Evolutionary conservation across 2,329 filamentous ascomycete species (phyloP).

Genomic region (Raffaelea arxii): DNA sequence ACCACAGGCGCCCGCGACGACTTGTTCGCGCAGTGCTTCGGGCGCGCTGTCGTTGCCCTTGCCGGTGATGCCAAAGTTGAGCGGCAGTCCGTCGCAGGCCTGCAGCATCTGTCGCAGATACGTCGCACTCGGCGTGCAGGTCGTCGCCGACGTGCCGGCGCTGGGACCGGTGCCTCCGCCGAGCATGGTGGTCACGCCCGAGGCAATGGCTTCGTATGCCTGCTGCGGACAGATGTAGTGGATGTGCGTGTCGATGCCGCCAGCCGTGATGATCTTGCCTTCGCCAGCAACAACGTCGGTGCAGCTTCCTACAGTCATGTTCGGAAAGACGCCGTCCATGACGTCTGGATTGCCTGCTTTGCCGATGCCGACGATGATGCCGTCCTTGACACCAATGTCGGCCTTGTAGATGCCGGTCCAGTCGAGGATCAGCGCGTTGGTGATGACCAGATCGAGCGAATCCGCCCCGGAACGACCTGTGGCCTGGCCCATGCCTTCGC

Average conservation of each 20-base stretch:
- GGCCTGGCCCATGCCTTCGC: conserved; percentile 94
- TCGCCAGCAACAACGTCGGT: conserved; percentile 91
- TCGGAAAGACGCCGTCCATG: conserved; percentile 75
- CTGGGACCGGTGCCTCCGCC: conserved; percentile 89
- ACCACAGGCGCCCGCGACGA: conserved; percentile 74
- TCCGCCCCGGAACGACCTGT: conserved; percentile 63
- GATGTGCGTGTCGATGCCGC: conserved; percentile 82
- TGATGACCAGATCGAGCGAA: conserved; percentile 74
- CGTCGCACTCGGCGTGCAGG: conserved; percentile 78
- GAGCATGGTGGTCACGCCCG: conserved; percentile 82
- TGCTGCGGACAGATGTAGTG: conserved; percentile 96
- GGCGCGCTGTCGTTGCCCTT: conserved; percentile 83
- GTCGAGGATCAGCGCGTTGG: conserved; percentile 83
- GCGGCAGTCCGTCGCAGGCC: conserved; percentile 67
- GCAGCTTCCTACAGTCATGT: conserved; percentile 72
- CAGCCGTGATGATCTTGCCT: conserved; percentile 81
- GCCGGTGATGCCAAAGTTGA: conserved; percentile 85
- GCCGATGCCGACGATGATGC: conserved; percentile 77
- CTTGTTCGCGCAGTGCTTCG: conserved; percentile 65
- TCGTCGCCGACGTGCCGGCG: conserved; percentile 84
- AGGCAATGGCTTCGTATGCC: conserved; percentile 69
- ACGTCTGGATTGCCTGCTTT: conserved; percentile 97
- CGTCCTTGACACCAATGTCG: conserved; percentile 87
- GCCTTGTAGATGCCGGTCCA: conserved; percentile 93
- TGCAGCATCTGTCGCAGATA: conserved; percentile 87